Evolutionary conservation across 163 green algal species (phyloP).

Genomic region (Chlamydomonas reinhardtii): DNA sequence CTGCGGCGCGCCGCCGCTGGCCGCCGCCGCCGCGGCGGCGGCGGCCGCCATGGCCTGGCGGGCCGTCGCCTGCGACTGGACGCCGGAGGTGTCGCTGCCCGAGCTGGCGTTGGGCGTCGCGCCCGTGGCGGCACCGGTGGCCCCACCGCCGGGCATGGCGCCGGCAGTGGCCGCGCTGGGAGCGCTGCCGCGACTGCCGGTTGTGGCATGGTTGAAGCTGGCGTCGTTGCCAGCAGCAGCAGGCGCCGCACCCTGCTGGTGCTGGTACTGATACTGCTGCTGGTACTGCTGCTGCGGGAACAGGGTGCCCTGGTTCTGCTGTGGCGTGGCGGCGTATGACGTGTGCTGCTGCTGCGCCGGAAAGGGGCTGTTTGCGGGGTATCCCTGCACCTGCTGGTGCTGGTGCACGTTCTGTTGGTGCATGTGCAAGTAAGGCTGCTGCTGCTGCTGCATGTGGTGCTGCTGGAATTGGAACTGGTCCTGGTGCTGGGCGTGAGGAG

Average conservation of each 20-base stretch:
- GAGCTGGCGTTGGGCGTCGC: not conserved
- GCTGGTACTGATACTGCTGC: not conserved
- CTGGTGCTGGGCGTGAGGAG: too few relatives aligned
- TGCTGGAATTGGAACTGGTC: not conserved
- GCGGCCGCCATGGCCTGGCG: constrained; percentile 1
- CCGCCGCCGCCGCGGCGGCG: too few relatives aligned
- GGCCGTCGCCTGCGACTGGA: not conserved
- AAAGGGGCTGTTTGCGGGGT: not conserved
- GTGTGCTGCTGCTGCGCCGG: not conserved
- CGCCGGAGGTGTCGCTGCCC: not conserved
- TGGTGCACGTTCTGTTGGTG: too few relatives aligned
- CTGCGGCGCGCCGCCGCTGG: too few relatives aligned
- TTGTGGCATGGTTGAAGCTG: not conserved
- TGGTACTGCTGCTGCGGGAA: not conserved
- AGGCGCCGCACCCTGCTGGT: not conserved
- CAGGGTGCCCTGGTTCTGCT: not conserved
- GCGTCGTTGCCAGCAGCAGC: too few relatives aligned
- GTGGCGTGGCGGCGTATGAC: not conserved
- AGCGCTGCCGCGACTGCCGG: constrained; percentile 1
- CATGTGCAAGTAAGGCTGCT: not conserved
- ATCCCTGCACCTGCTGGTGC: not conserved
- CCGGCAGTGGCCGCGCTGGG: not conserved
- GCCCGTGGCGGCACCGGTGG: not conserved
- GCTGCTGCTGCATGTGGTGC: not conserved
- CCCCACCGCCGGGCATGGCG: not conserved